Evolutionary conservation across 306 rosid genomes (phyloP).

Genomic region (Pterocarpus santalinus): DNA sequence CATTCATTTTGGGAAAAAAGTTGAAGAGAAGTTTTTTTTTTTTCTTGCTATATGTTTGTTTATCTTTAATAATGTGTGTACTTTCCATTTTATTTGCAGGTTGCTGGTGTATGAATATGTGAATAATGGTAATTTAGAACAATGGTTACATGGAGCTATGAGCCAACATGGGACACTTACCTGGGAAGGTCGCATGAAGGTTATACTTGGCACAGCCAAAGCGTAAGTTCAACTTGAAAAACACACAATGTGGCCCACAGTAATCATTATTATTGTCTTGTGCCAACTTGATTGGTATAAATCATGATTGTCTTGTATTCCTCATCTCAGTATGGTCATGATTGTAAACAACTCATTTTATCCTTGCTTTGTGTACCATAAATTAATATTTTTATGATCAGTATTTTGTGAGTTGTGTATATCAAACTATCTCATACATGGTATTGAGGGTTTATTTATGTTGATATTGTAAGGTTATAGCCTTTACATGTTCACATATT

Average conservation of each 20-base stretch:
- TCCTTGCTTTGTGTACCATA: not conserved
- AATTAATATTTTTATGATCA: not conserved
- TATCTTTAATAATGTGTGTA: constrained; percentile 5
- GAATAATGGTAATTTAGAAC: constrained; percentile 94
- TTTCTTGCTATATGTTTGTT: not conserved
- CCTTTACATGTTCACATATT: constrained; percentile 18
- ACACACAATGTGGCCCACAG: not conserved
- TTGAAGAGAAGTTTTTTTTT: not conserved
- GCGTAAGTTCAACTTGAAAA: constrained; percentile 75
- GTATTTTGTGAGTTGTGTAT: not conserved
- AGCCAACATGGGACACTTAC: constrained; percentile 75
- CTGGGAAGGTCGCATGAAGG: constrained; percentile 97
- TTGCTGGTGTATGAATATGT: constrained; percentile 96
- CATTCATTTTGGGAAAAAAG: not conserved
- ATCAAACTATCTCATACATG: constrained; percentile 11
- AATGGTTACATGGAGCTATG: constrained; percentile 95
- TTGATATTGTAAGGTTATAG: constrained; percentile 10
- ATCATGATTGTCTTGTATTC: constrained; percentile 14
- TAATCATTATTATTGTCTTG: not conserved
- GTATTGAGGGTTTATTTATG: constrained; percentile 4
- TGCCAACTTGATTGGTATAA: constrained; percentile 4
- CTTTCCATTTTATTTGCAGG: constrained; percentile 57
- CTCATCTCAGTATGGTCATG: not conserved
- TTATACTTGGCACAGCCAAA: constrained; percentile 90
- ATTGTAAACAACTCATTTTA: not conserved